Base-by-base conservation (phyloP, 2,329 filamentous ascomycete species). In the Ceratocystis colombiana region DNA sequence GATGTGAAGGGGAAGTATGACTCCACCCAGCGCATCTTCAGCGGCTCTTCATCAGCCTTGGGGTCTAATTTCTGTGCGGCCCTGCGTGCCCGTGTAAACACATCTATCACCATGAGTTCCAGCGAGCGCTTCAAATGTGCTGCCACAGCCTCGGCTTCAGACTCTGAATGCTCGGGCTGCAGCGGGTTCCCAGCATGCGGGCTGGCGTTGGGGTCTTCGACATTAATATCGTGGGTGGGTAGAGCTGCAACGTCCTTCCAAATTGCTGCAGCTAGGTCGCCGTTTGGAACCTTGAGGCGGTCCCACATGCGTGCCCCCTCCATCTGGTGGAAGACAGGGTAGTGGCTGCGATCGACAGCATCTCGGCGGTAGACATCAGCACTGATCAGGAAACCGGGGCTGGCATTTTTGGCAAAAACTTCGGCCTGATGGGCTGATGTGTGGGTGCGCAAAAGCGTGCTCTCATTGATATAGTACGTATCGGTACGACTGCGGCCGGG, bases 291-390 rank as follows among this genome's bases (percentile, higher is more conserved):
- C 73, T 78, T 81, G 33, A 74, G 79, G 8, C 90, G 84, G 73
- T 94, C 88, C 93, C 94, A 99, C 65, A 91, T 87, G 71, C 88
- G 82, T 7, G 93, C 93, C 12, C 91, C 93, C 75, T 99, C 94
- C 92, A 97, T 97, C 77, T 99, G 94, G 77, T 99, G 94, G 76
- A 99, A 99, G 67, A 96, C 85, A 0, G 94, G 94, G 76, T 97
- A 97, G 77, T 99, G 94, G 71, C 88, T 94, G 66, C 89, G 85
- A 76, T 99, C 94, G 72, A 99, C 88, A 66, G 93, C 92, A 82
- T 99, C 94, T 70, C 94, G 84, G 55, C 94, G 85, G 76, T 97
- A 99, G 20, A 99, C 94, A 74, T 99, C 94, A 28, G 93, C 94
- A 68, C 88, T 88, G 73, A 99, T 89, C 44, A 96, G 88, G 74